These are phyloP conservation scores for Ogataea thermomethanolica DNA, from an alignment of 805 yeast genomes.

Conservation along the genomic window DNA sequence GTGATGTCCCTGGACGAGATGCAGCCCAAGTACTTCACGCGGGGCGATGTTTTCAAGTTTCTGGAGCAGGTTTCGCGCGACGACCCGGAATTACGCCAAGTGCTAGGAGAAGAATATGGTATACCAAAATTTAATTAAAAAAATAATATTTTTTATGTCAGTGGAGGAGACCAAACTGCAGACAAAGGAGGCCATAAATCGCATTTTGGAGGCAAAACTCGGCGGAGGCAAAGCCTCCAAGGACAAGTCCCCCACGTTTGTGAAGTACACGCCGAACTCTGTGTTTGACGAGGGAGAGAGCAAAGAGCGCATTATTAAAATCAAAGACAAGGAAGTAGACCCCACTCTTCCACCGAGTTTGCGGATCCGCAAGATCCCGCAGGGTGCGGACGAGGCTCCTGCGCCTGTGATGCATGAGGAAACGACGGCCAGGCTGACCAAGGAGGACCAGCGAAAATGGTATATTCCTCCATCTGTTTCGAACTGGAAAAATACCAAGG, in stretches of 20 bases:
- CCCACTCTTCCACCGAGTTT: slow-evolving; percentile 84
- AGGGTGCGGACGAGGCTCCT: slow-evolving; percentile 51
- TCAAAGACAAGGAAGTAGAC: slow-evolving; percentile 67
- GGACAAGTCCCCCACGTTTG: slow-evolving; percentile 36
- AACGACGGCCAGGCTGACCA: slow-evolving; percentile 51
- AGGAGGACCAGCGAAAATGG: slow-evolving; percentile 79
- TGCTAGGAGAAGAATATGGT: slow-evolving; percentile 33
- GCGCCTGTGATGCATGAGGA: slow-evolving; percentile 64
- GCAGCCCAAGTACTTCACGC: slow-evolving; percentile 41
- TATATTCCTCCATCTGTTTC: slow-evolving; percentile 87
- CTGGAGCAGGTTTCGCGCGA: slow-evolving; percentile 40
- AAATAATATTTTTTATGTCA: slow-evolving; percentile 4
- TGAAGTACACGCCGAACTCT: slow-evolving; percentile 42
- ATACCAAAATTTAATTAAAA: slow-evolving; percentile 14
- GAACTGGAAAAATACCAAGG: slow-evolving; percentile 93
- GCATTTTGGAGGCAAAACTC: slow-evolving; percentile 43
- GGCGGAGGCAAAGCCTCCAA: slow-evolving; percentile 30
- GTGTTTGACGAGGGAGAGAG: slow-evolving; percentile 30
- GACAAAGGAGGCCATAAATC: slow-evolving; percentile 56
- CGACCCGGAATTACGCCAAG: slow-evolving; percentile 36
- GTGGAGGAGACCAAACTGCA: slow-evolving; percentile 41
- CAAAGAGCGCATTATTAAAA: slow-evolving; percentile 50
- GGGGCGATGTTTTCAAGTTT: slow-evolving; percentile 41
- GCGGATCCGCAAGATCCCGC: slow-evolving; percentile 69
- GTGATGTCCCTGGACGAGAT: slow-evolving; percentile 33